Conservation (phyloP, 1,284 basidiomycete species). For the Phaffia rhodozyma region DNA sequence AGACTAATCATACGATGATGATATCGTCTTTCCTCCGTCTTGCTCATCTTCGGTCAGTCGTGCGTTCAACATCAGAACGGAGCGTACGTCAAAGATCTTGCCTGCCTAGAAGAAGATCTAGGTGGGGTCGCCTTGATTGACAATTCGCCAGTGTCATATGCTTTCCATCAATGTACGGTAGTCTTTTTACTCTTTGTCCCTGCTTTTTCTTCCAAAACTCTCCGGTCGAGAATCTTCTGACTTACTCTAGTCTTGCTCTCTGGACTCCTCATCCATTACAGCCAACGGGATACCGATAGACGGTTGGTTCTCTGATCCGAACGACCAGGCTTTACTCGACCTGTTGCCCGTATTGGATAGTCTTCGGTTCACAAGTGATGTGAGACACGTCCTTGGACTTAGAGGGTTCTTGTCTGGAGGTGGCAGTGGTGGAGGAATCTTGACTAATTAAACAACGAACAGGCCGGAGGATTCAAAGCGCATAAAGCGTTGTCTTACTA, state of each 20-base stretch:
- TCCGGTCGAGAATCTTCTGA: neutral
- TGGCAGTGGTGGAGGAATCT: no score
- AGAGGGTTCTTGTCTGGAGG: conserved; percentile 27
- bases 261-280: conserved; percentile 26
- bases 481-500: no score
- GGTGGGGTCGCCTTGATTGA: conserved; percentile 86
- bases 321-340: conserved; percentile 91
- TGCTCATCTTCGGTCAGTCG: conserved; percentile 42
- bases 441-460: no score
- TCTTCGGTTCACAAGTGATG: conserved; percentile 87
- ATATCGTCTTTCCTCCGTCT: neutral
- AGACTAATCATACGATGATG: neutral
- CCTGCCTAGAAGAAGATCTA: conserved; percentile 77
- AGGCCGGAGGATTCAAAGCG: no score
- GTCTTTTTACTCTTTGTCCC: neutral
- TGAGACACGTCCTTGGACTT: conserved; percentile 81
- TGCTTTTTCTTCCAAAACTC: neutral
- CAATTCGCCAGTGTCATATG: conserved; percentile 90
- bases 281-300: conserved; percentile 98
- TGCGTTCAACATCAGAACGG: conserved; percentile 86
- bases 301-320: conserved; percentile 96
- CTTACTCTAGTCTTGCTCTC: conserved; percentile 6
- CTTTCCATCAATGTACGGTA: conserved; percentile 75
- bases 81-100: conserved; percentile 86
- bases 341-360: conserved; percentile 90